Base-by-base conservation (phyloP, 495 filamentous ascomycete species). In the Penicillium waksmanii region DNA sequence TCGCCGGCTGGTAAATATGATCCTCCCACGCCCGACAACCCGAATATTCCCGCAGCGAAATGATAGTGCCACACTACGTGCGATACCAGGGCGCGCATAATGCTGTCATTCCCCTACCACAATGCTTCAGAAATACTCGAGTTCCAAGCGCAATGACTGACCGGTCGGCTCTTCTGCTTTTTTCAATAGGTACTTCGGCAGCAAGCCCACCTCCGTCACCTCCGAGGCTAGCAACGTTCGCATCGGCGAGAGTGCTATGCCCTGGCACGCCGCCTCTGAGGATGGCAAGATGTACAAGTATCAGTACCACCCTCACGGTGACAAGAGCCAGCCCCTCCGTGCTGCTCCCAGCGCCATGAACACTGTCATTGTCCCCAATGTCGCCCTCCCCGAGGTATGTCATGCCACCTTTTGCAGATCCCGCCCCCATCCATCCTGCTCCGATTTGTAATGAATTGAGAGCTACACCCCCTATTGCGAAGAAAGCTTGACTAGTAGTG, bases 301-400 rank as follows among this genome's bases (percentile, higher is more conserved):
- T 80, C 85, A 86, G 77, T 97, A 97, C 80, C 89, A 97, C 80
- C 94, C 95, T 58, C 88, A 91, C 62, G 95, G 92, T 64, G 89
- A 97, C 74, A 73, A 82, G 71, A 88, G 71, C 66, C 85, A 87
- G 64, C 79, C 85, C 53, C 87, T 89, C 65, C 91, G 89, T 74
- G 91, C 96, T 71, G 95, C 96, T 53, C 95, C 95, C 57, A 95
- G 90, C 70, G 95, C 95, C 60, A 80, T 98, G 76, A 93, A 98
- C 82, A 89, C 87, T 55, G 93, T 97, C 64, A 86, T 98, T 73
- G 80, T 98, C 34, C 95, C 95, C 62, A 87, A 96, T 68, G 92
- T 98, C 66, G 93, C 87, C 69, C 78, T 98, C 54, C 93, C 96
- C 65, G 96, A 89, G 89, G 92, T 96, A 85, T 66, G 72, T 50